A percentile compares a stretch with the other conserved stretches of the same genome.
Evolutionary conservation across 2,329 filamentous ascomycete genomes (phyloP).

Genomic region (Xylariomycetidae sp.): DNA sequence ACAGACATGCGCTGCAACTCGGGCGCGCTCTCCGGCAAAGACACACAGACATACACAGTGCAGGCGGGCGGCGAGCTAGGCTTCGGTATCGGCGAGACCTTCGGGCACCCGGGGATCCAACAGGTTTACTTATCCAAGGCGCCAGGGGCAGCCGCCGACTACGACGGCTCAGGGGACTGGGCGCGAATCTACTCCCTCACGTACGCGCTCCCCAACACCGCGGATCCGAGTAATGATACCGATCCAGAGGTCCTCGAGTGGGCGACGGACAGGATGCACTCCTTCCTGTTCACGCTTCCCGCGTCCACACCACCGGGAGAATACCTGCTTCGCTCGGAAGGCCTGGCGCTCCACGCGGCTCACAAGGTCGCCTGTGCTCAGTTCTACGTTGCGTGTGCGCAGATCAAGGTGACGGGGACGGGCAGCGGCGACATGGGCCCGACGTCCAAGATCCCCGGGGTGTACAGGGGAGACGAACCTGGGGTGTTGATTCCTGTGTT

Average conservation of each 20-base stretch:
- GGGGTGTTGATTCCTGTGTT: conserved; percentile 18
- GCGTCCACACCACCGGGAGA: conserved; percentile 13
- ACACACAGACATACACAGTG: conserved; percentile 8
- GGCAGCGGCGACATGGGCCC: conserved; percentile 3
- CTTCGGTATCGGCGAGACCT: conserved; percentile 14
- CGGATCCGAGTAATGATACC: conserved; percentile 5
- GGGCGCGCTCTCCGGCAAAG: conserved; percentile 3
- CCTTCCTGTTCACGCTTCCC: conserved; percentile 14
- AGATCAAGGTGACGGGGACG: conserved; percentile 8
- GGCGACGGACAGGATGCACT: conserved; percentile 15
- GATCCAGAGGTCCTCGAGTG: conserved; percentile 9
- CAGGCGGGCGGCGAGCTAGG: conserved; percentile 12
- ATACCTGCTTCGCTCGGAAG: conserved; percentile 18
- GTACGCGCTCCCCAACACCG: conserved; percentile 4
- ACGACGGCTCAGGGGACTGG: conserved; percentile 14
- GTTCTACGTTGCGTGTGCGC: conserved; percentile 19
- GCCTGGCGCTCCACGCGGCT: conserved; percentile 18
- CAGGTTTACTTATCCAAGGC: conserved; percentile 14
- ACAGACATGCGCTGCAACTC: conserved; percentile 18
- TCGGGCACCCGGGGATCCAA: conserved; percentile 18
- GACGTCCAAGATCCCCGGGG: conserved; percentile 13
- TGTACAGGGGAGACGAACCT: conserved; percentile 13
- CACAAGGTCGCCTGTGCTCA: conserved; percentile 16
- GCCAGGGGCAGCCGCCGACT: conserved; percentile 7
- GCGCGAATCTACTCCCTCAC: conserved; percentile 16